Evolutionary conservation across 805 yeast species (phyloP), one percentile per base, ranked within the genome.

Genomic region (Priceomyces medius): DNA sequence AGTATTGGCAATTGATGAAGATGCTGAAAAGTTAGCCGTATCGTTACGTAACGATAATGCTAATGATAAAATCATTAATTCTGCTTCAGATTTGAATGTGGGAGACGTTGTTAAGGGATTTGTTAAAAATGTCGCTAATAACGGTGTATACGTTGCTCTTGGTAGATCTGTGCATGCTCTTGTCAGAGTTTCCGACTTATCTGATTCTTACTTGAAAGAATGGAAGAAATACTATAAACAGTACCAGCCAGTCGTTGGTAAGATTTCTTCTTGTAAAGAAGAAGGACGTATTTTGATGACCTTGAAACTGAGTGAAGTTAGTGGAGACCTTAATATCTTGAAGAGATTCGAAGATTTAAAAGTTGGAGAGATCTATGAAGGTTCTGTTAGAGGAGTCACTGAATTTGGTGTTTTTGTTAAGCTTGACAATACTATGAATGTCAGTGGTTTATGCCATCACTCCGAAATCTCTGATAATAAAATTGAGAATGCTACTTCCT

Each of bases 371-470:
- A 66, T 83, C 21, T 79, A 70, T 51, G 91, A 85, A 56, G 99
- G 97, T 58, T 66, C 81, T 2, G 83, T 91, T 33, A 82, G 79
- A 58, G 77, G 77, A 46, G 86, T 83, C 18, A 81, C 89, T 24
- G 95, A 87, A 35, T 91, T 83, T 58, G 99, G 99, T 68, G 96
- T 88, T 3, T 91, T 91, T 57, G 85, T 91, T 38, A 82, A 79
- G 47, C 70, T 91, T 41, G 89, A 83, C 50, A 86, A 84, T 34
- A 82, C 93, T 31, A 66, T 78, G 41, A 80, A 80, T 53, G 73
- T 89, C 43, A 79, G 85, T 54, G 99, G 98, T 43, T 76, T 91
- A 49, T 89, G 96, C 52, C 97, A 91, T 58, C 82, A 77, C 43
- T 75, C 90, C 29, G 85, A 91, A 63, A 83, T 91, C 43, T 82